Evolutionary conservation across 2,329 filamentous ascomycete species (phyloP).

Genomic region (Paraconiothyrium sp.): DNA sequence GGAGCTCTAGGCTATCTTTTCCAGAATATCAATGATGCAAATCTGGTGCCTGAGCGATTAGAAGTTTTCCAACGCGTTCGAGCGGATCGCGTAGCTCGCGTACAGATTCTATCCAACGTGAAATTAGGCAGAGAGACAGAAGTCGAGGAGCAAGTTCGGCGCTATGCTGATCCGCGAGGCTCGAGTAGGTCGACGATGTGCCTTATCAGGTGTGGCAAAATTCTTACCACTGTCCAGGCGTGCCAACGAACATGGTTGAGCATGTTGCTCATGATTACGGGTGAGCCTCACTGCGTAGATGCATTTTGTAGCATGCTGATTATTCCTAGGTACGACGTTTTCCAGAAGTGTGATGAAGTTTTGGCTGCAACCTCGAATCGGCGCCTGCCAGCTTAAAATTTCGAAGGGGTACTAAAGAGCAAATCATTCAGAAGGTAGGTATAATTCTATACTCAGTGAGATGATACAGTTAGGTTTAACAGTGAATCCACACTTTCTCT

Average conservation of each 20-base stretch:
- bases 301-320: neutral
- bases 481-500: too few species aligned
- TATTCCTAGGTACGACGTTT: neutral
- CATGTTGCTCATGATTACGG: slow-evolving; percentile 12
- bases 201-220: neutral
- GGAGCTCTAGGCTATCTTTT: slow-evolving; percentile 15
- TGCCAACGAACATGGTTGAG: slow-evolving; percentile 13
- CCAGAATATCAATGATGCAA: neutral
- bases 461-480: neutral
- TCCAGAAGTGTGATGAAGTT: slow-evolving; percentile 6
- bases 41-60: slow-evolving; percentile 5
- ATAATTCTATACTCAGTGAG: neutral
- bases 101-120: slow-evolving; percentile 11
- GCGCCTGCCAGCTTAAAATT: neutral
- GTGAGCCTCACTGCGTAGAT: neutral
- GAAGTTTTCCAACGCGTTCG: slow-evolving; percentile 1
- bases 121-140: slow-evolving; percentile 14
- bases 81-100: neutral
- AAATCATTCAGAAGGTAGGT: too few species aligned
- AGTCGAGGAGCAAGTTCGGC: slow-evolving; percentile 15
- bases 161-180: slow-evolving; percentile 13
- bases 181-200: neutral
- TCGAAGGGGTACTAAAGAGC: too few species aligned
- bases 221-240: neutral
- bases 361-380: neutral